Evolutionary conservation across 1,139 yeast genomes (phyloP), one percentile per base, ranked within the genome.

Genomic region (Ashbya aceris): DNA sequence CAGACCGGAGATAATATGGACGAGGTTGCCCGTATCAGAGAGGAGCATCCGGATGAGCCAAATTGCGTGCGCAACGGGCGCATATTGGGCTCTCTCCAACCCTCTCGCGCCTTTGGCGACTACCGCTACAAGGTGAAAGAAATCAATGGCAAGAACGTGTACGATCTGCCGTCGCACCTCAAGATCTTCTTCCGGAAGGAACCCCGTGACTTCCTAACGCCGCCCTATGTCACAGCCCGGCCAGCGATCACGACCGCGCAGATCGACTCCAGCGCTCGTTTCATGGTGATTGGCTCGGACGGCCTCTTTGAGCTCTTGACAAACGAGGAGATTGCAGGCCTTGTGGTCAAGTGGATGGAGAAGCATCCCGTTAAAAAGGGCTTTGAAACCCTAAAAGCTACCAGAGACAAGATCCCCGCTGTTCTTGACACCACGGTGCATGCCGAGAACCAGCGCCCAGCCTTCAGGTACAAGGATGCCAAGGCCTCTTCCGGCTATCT

Each of bases 201-300:
- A 39, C 96, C 97, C 3, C 75, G 77, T 40, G 79, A 81, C 53
- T 72, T 86, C 49, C 69, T 77, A 47, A 81, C 96, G 1, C 98
- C 99, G 5, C 99, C 99, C 0, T 91, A 91, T 61, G 96, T 91
- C 30, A 91, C 98, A 1, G 97, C 98, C 1, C 89, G 82, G 59
- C 99, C 99, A 0, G 96, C 82, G 27, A 73, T 91, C 29, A 83
- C 96, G 8, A 80, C 95, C 2, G 82, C 93, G 9, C 76, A 79
- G 55, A 76, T 93, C 39, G 71, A 72, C 42, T 84, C 91, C 1
- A 76, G 78, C 51, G 79, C 87, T 49, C 94, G 86, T 57, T 91
- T 93, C 54, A 67, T 91, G 64, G 95, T 93, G 14, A 70, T 93
- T 76, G 98, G 93, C 0, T 80, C 94, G 11, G 99, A 91, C 65